These are phyloP conservation scores for Eudorina sp. DNA, from an alignment of 139 green algal species.

Conservation along the genomic window DNA sequence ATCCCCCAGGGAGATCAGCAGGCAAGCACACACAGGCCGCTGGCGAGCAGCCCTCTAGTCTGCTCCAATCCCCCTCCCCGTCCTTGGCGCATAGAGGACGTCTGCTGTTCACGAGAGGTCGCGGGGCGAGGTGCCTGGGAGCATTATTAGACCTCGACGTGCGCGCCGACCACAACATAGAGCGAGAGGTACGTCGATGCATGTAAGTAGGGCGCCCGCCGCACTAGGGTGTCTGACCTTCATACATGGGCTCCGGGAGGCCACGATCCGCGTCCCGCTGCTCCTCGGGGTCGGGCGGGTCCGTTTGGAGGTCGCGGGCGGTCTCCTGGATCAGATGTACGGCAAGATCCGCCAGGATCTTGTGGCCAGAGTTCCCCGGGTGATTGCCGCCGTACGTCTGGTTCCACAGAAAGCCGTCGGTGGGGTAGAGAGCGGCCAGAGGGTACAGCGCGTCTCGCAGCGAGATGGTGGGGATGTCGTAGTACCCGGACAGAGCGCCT, in stretches of 20 bases:
- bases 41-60: too few relatives aligned
- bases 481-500: neutral
- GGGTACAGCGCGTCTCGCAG: neutral
- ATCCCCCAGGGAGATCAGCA: too few relatives aligned
- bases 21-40: too few relatives aligned
- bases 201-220: too few relatives aligned
- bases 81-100: neutral
- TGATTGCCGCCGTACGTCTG: neutral
- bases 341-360: constrained; percentile 1
- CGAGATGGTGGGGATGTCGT: neutral
- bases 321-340: constrained; percentile 16
- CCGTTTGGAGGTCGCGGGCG: neutral
- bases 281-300: neutral
- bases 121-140: neutral
- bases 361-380: constrained; percentile 1
- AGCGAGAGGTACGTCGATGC: too few relatives aligned
- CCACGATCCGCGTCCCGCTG: neutral
- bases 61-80: too few relatives aligned
- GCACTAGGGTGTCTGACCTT: neutral
- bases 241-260: neutral
- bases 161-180: too few relatives aligned
- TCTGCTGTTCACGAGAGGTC: neutral
- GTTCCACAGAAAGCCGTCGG: neutral
- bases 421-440: neutral
- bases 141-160: neutral